phyloP scores from a whole-genome alignment of 257 asterid genomes.

The Ilex asprella region DNA sequence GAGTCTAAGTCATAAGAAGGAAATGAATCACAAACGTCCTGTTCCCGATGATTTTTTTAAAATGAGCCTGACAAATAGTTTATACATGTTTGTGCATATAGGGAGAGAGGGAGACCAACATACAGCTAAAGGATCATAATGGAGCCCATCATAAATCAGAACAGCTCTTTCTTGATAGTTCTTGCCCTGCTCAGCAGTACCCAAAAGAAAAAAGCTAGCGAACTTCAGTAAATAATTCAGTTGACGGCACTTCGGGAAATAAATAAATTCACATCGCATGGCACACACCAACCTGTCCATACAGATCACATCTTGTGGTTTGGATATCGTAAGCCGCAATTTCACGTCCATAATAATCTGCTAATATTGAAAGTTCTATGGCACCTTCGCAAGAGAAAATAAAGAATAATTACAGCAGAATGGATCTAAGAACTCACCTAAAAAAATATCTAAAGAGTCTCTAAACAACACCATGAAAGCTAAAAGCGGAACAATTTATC shows the following conservation, averaged over 20 bases:
- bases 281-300: slow-evolving; percentile 71
- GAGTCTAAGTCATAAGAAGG: too few relatives aligned
- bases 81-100: too few relatives aligned
- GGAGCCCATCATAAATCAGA: slow-evolving; percentile 96
- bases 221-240: slow-evolving; percentile 1
- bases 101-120: slow-evolving; percentile 20
- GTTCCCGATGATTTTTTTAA: too few relatives aligned
- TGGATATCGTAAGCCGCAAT: slow-evolving; percentile 96
- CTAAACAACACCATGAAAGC: not conserved
- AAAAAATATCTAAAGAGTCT: not conserved
- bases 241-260: not conserved
- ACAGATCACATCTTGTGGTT: slow-evolving; percentile 86
- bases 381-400: slow-evolving; percentile 52
- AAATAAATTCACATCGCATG: slow-evolving; percentile 6
- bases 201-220: slow-evolving; percentile 12
- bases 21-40: too few relatives aligned
- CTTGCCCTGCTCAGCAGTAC: slow-evolving; percentile 42
- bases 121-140: slow-evolving; percentile 96
- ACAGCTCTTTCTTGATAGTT: slow-evolving; percentile 75
- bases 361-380: slow-evolving; percentile 84
- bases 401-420: slow-evolving; percentile 11
- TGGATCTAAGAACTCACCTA: slow-evolving; percentile 4
- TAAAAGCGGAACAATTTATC: too few relatives aligned
- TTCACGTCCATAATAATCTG: slow-evolving; percentile 74
- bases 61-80: slow-evolving; percentile 2